These are phyloP conservation scores for Austroboletus festivus DNA, from an alignment of 768 basidiomycete species.

Conservation along the genomic window DNA sequence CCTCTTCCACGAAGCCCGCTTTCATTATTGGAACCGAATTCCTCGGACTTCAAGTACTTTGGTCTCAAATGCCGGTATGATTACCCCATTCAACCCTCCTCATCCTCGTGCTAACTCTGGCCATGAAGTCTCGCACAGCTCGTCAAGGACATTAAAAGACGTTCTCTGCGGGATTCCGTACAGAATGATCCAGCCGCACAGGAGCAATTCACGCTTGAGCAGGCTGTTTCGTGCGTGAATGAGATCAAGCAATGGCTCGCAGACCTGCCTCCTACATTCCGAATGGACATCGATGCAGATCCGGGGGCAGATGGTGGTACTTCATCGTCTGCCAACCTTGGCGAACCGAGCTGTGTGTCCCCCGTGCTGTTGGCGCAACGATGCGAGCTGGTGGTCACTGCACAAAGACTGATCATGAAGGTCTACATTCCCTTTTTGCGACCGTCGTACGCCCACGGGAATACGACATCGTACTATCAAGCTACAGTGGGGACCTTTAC, in stretches of 20 bases:
- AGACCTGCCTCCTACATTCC: constrained; percentile 49
- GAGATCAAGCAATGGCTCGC: constrained; percentile 54
- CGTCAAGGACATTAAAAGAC: constrained; percentile 58
- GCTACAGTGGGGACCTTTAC: constrained; percentile 56
- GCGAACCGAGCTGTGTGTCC: constrained; percentile 24
- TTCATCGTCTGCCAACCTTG: constrained; percentile 6
- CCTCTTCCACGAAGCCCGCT: constrained; percentile 36
- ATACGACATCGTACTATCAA: constrained; percentile 41
- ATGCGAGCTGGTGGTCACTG: constrained; percentile 58
- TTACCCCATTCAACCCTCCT: neutral
- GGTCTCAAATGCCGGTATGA: constrained; percentile 59
- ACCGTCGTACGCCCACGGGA: constrained; percentile 26
- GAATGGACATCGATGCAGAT: constrained; percentile 39
- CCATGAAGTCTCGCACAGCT: constrained; percentile 59
- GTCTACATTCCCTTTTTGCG: constrained; percentile 67
- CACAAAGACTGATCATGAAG: constrained; percentile 59
- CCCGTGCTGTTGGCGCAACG: constrained; percentile 47
- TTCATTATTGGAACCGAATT: constrained; percentile 25
- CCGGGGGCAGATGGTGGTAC: constrained; percentile 13
- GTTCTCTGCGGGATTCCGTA: constrained; percentile 41
- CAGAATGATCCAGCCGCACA: constrained; percentile 26
- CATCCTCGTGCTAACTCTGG: constrained; percentile 3
- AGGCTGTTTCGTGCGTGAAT: constrained; percentile 54
- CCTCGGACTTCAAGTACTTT: constrained; percentile 45
- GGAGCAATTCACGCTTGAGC: constrained; percentile 51